Conservation (phyloP, 805 yeast genomes). For the Candida golubevii region DNA sequence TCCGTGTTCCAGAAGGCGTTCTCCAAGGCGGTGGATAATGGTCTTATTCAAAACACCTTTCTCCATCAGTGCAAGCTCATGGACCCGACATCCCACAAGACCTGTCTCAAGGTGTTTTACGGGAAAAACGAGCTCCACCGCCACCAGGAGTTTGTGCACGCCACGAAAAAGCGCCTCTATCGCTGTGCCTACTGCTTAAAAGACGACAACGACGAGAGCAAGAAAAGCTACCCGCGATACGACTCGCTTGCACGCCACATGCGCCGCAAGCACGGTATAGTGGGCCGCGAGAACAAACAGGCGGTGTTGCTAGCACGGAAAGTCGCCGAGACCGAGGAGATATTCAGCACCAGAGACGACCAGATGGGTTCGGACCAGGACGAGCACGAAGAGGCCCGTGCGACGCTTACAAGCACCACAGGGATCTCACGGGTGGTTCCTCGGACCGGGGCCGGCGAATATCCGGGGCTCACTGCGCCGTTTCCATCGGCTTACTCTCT, state of each 20-base stretch:
- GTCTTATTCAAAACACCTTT: constrained; percentile 8
- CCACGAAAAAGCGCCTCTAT: constrained; percentile 39
- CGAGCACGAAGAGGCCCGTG: background rate
- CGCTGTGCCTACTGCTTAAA: constrained; percentile 35
- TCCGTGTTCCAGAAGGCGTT: constrained; percentile 13
- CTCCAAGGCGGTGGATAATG: constrained; percentile 8
- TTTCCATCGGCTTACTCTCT: no score
- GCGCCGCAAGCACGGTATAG: constrained; percentile 40
- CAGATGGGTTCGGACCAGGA: background rate
- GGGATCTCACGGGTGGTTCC: background rate
- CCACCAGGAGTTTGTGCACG: constrained; percentile 46
- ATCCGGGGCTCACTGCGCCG: no score
- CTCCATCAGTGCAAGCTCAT: constrained; percentile 39
- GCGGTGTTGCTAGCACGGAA: constrained; percentile 44
- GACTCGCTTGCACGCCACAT: constrained; percentile 43
- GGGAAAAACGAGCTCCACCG: constrained; percentile 41
- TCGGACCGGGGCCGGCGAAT: no score
- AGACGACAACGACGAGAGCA: constrained; percentile 28
- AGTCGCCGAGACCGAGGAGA: constrained; percentile 26
- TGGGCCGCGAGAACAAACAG: constrained; percentile 41
- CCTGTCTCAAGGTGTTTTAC: constrained; percentile 39
- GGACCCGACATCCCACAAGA: constrained; percentile 29
- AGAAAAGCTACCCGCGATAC: constrained; percentile 41
- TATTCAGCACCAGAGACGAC: background rate
- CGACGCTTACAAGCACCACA: background rate